These are phyloP conservation scores for Lagenaria siceraria DNA, from an alignment of 306 rosid genomes.

Conservation along the genomic window DNA sequence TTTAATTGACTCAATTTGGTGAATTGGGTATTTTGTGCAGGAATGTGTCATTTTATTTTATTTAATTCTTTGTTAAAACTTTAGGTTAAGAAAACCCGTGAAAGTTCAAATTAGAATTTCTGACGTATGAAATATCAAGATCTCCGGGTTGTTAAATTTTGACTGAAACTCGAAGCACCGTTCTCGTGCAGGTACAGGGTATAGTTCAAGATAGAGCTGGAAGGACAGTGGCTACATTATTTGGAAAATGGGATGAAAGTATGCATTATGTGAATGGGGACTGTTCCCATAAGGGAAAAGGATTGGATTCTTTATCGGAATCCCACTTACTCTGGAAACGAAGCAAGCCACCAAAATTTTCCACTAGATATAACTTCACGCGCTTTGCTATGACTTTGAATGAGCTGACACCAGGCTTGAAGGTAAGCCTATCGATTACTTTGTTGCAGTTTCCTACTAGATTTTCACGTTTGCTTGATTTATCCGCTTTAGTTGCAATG, in stretches of 20 bases:
- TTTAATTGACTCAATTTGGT: too few relatives aligned
- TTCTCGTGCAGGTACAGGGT: slow-evolving; percentile 64
- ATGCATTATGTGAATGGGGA: slow-evolving; percentile 79
- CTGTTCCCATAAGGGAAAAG: slow-evolving; percentile 69
- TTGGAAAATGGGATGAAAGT: slow-evolving; percentile 99
- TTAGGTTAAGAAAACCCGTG: background rate
- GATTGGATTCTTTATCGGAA: slow-evolving; percentile 61
- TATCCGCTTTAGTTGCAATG: background rate
- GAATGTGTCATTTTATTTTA: too few relatives aligned
- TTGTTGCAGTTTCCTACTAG: background rate
- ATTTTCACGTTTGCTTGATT: background rate
- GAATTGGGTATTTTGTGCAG: too few relatives aligned
- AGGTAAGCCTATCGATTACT: slow-evolving; percentile 41
- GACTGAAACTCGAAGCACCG: background rate
- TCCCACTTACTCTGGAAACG: slow-evolving; percentile 79
- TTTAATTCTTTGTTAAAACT: background rate
- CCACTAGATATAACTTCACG: slow-evolving; percentile 88
- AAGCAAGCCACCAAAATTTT: slow-evolving; percentile 63
- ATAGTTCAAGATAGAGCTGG: slow-evolving; percentile 73
- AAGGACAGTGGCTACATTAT: slow-evolving; percentile 70
- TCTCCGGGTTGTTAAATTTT: background rate
- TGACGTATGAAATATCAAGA: background rate
- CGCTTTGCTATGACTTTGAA: slow-evolving; percentile 93
- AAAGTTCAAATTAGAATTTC: background rate
- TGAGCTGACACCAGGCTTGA: slow-evolving; percentile 78